Percentiles rank a stretch among this genome's conserved stretches.
These are phyloP conservation scores for Leishmania guyanensis DNA, from an alignment of 208 protist species.

Conservation along the genomic window DNA sequence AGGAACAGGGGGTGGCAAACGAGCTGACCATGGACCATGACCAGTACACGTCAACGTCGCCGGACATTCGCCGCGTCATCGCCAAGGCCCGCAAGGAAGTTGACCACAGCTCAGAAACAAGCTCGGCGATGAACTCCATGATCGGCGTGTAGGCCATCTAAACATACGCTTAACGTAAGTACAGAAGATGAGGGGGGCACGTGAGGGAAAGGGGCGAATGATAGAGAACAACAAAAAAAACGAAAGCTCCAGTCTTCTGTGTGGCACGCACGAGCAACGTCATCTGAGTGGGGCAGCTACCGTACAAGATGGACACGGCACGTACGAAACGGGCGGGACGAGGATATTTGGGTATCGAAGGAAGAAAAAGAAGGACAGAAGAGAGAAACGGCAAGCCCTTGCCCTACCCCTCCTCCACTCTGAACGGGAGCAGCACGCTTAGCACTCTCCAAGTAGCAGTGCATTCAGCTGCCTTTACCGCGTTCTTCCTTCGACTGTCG, in stretches of 20 bases:
- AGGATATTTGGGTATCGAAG: neutral
- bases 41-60: constrained; percentile 43
- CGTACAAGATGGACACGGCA: neutral
- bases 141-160: constrained; percentile 13
- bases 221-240: neutral
- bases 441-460: neutral
- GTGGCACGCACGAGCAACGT: neutral
- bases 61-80: constrained; percentile 49
- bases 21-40: constrained; percentile 49
- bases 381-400: neutral
- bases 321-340: neutral
- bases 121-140: constrained; percentile 16
- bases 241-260: neutral
- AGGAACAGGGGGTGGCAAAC: constrained; percentile 62
- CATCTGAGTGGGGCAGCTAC: neutral
- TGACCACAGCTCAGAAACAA: constrained; percentile 42
- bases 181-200: neutral
- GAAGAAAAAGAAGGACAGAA: neutral
- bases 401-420: neutral
- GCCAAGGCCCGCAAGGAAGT: constrained; percentile 51
- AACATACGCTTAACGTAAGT: neutral
- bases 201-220: neutral
- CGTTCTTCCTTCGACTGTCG: neutral
- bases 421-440: neutral
- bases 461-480: neutral